Base-by-base conservation (phyloP, 2,329 filamentous ascomycete species). In the Alternaria infectoria region DNA sequence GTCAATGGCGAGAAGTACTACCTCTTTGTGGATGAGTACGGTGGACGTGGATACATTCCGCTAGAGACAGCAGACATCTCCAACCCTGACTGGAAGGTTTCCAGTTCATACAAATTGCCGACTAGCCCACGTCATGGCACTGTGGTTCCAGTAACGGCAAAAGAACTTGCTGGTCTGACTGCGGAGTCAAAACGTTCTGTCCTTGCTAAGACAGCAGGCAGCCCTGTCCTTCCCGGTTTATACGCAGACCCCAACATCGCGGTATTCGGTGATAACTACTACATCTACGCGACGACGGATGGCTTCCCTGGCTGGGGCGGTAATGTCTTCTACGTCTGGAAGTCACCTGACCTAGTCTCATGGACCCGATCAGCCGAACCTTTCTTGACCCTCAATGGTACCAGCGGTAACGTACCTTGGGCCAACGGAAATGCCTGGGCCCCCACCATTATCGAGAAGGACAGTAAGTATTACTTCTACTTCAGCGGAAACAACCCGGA, bases 11-110 rank as follows among this genome's bases (percentile, higher is more conserved):
- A 86, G 15, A 86, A 86, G 70, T 87, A 81, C 66, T 87, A 86
- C 66, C 82, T 87, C 0, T 87, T 87, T 49, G 83, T 87, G 0
- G 85, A 87, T 49, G 86, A 87, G 66, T 87, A 86, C 58, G 77
- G 71, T 2, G 81, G 80, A 4, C 80, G 85, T 4, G 85, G 85
- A 0, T 87, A 87, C 66, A 83, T 87, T 11, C 85, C 86, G 0
- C 79, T 87, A 0, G 83, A 86, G 74, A 86, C 86, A 0, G 66
- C 70, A 0, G 81, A 87, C 51, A 83, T 87, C 47, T 77, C 81
- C 11, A 83, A 82, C 12, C 85, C 85, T 0, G 61, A 72, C 7
- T 87, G 86, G 86, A 81, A 77, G 40, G 79, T 87, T 0, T 82
- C 85, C 0, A 65, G 67, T 6, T 79, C 75, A 0, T 87, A 83